Conservation (phyloP, 2,329 filamentous ascomycete species). For the Fusarium falciforme region DNA sequence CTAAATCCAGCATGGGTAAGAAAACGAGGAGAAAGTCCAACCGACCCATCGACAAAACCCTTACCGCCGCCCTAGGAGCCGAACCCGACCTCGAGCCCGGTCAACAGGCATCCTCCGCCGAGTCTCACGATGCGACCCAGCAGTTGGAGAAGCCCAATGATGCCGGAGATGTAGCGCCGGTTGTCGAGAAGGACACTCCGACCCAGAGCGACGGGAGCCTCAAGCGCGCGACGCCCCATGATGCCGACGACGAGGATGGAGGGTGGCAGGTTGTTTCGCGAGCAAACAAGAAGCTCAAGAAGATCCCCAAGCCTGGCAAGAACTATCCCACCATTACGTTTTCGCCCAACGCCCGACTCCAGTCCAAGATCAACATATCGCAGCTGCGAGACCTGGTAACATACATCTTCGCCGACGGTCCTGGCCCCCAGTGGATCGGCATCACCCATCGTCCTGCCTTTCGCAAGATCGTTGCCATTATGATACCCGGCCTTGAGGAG, state of each 20-base stretch:
- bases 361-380: conserved; percentile 71
- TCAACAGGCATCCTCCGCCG: conserved; percentile 9
- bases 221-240: conserved; percentile 63
- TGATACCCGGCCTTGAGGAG: conserved; percentile 92
- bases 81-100: conserved; percentile 13
- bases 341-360: conserved; percentile 67
- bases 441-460: conserved; percentile 72
- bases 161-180: conserved; percentile 8
- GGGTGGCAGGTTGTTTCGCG: conserved; percentile 69
- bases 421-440: conserved; percentile 73
- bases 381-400: conserved; percentile 72
- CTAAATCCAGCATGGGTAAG: conserved; percentile 40
- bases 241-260: conserved; percentile 52
- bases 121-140: conserved; percentile 17
- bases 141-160: conserved; percentile 16
- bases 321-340: conserved; percentile 72
- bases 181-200: conserved; percentile 26
- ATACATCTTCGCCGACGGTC: conserved; percentile 75
- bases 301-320: conserved; percentile 65
- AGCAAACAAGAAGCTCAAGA: conserved; percentile 69
- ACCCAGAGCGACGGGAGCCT: conserved; percentile 54
- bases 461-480: conserved; percentile 85
- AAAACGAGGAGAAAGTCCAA: conserved; percentile 31
- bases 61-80: conserved; percentile 34
- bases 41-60: conserved; percentile 23